A percentile compares a stretch with the other conserved stretches of the same genome.
phyloP scores from a whole-genome alignment of 768 basidiomycete species.

The Vararia minispora region DNA sequence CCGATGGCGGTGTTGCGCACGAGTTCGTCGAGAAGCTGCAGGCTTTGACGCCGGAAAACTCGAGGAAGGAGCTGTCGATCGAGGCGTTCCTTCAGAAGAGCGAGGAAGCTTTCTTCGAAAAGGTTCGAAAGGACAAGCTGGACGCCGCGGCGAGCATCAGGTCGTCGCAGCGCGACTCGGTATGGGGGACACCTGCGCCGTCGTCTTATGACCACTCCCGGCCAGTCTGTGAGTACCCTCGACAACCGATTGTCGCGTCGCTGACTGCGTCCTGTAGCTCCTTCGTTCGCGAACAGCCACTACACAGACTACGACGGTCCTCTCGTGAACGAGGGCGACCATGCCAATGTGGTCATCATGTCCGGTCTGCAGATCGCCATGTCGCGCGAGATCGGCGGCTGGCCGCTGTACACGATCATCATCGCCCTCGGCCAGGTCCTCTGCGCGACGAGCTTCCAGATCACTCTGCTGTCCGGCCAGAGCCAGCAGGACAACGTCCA shows the following conservation, averaged over 20 bases:
- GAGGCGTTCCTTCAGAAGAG: conserved; percentile 86
- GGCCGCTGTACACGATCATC: conserved; percentile 88
- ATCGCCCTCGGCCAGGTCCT: conserved; percentile 86
- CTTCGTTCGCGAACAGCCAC: conserved; percentile 32
- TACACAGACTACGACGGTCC: conserved; percentile 37
- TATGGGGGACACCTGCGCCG: conserved; percentile 64
- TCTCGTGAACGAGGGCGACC: conserved; percentile 23
- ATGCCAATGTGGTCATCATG: conserved; percentile 63
- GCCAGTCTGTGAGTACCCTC: conserved; percentile 52
- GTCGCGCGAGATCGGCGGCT: conserved; percentile 68
- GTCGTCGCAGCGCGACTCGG: conserved; percentile 70
- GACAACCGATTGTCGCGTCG: conserved; percentile 14
- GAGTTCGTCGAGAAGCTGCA: conserved; percentile 85
- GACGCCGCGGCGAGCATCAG: conserved; percentile 70
- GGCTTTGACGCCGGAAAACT: conserved; percentile 70
- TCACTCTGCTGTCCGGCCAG: conserved; percentile 79
- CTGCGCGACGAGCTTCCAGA: conserved; percentile 89
- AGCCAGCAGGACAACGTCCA: conserved; percentile 75
- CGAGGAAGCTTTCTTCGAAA: conserved; percentile 89
- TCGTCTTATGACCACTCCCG: conserved; percentile 51
- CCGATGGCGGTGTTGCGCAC: conserved; percentile 84
- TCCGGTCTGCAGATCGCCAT: conserved; percentile 75
- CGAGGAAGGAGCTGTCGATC: conserved; percentile 84
- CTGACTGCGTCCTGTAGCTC: conserved; percentile 17
- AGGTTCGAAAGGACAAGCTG: conserved; percentile 81